A percentile compares a stretch with the other conserved stretches of the same genome.
phyloP scores from a whole-genome alignment of 139 green algal genomes.

The Tetradesmus obliquus region DNA sequence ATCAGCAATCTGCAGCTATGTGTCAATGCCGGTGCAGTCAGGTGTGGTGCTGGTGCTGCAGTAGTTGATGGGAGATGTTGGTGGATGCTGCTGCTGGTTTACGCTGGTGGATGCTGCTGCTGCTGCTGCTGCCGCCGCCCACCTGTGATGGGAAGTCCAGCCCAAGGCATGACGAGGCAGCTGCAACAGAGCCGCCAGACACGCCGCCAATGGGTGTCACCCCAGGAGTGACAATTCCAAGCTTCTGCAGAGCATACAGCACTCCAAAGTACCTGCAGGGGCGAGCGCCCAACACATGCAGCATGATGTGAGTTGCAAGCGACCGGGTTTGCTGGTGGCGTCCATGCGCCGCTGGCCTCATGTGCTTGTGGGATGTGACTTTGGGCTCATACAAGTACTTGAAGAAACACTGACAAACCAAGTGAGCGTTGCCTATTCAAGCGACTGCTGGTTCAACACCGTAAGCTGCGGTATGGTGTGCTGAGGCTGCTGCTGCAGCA shows the following conservation, averaged over 20 bases:
- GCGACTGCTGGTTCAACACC: too few species aligned
- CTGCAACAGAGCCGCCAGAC: constrained; percentile 2
- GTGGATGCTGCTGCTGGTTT: neutral
- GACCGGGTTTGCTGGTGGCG: too few species aligned
- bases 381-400: too few species aligned
- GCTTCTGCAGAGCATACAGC: neutral
- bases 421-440: too few species aligned
- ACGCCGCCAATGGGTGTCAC: neutral
- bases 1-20: neutral
- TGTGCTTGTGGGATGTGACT: too few species aligned
- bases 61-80: neutral
- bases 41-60: neutral
- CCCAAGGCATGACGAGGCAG: constrained; percentile 9
- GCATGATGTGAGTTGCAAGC: too few species aligned
- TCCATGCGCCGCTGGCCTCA: too few species aligned
- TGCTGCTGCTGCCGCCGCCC: neutral
- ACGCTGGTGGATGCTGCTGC: neutral
- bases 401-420: too few species aligned
- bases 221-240: neutral
- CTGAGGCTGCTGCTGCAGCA: neutral
- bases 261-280: neutral
- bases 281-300: too few species aligned
- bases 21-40: too few species aligned
- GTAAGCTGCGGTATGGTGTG: neutral
- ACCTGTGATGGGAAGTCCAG: neutral